Evolutionary conservation across 495 filamentous ascomycete genomes (phyloP), one percentile per base, ranked within the genome.

Genomic region (Copromyces sp.): DNA sequence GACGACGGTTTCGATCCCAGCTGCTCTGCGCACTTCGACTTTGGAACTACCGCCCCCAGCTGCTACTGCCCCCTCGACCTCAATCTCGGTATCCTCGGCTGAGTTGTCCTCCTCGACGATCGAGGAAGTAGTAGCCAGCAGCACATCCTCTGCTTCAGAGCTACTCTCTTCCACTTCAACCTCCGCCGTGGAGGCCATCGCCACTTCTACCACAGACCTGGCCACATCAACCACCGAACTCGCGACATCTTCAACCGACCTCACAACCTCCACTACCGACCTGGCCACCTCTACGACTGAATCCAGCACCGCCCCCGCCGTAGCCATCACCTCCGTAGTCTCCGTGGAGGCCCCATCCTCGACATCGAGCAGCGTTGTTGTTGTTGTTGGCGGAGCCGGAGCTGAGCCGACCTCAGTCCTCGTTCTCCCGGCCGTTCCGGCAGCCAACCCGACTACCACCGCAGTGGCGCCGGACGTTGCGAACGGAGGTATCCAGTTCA

Each of bases 371-470:
- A 39, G 20, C 29, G 29, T 44, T 29, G 45, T 61, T 16, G 29
- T 44, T 29, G 45, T 61, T 16, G 69, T 24, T 39, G 38, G 4
- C 5, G 41, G 53, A 53, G 38, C 59, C 7, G 45, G 45, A 53
- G 69, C 73, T 0, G 74, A 79, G 9, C 78, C 76, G 0, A 76
- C 53, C 1, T 75, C 79, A 1, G 77, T 78, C 17, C 75, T 77
- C 32, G 76, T 75, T 11, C 76, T 77, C 35, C 69, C 29, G 0
- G 69, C 59, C 12, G 68, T 45, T 8, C 16, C 41, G 41, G 53
- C 53, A 65, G 53, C 53, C 29, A 65, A 65, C 6, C 53, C 53
- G 12, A 65, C 53, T 5, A 65, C 53, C 14, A 65, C 53, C 29
- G 29, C 53, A 9, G 53, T 65, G 14, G 42, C 70, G 12, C 71